These are phyloP conservation scores for Globisporangium cylindrosporum DNA, from an alignment of 352 stramenopile genomes.

Conservation along the genomic window DNA sequence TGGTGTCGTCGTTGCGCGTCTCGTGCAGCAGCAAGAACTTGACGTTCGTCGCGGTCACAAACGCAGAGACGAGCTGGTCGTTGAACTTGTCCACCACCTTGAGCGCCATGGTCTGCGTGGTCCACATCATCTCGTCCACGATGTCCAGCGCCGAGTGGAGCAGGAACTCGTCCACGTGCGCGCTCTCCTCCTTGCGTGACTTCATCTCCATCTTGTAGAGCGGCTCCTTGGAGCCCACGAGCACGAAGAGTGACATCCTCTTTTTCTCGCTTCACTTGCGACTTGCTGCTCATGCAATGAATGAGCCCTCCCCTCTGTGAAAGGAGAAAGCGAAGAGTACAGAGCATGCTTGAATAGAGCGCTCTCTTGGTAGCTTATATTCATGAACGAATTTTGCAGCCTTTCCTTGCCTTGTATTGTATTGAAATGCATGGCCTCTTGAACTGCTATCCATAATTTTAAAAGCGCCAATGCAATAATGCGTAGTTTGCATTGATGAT, in stretches of 20 bases:
- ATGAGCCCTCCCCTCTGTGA: background rate
- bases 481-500: too few relatives aligned
- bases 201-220: slow-evolving; percentile 89
- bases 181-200: slow-evolving; percentile 73
- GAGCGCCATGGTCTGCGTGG: slow-evolving; percentile 91
- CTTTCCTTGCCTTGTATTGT: background rate
- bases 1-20: slow-evolving; percentile 92
- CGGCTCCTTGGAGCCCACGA: slow-evolving; percentile 83
- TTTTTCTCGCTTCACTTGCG: background rate
- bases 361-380: background rate
- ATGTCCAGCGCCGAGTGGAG: slow-evolving; percentile 97
- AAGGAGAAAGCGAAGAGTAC: background rate
- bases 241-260: slow-evolving; percentile 80
- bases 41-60: slow-evolving; percentile 93
- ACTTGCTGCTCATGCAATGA: background rate
- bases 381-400: background rate
- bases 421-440: background rate
- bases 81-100: slow-evolving; percentile 95
- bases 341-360: slow-evolving; percentile 1
- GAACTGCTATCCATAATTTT: too few relatives aligned
- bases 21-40: slow-evolving; percentile 97
- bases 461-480: background rate
- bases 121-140: slow-evolving; percentile 95
- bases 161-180: slow-evolving; percentile 97
- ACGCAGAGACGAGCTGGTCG: slow-evolving; percentile 96